These are phyloP conservation scores for Musa troglodytarum DNA, from an alignment of 176 grass and related monocot genomes.

Conservation along the genomic window DNA sequence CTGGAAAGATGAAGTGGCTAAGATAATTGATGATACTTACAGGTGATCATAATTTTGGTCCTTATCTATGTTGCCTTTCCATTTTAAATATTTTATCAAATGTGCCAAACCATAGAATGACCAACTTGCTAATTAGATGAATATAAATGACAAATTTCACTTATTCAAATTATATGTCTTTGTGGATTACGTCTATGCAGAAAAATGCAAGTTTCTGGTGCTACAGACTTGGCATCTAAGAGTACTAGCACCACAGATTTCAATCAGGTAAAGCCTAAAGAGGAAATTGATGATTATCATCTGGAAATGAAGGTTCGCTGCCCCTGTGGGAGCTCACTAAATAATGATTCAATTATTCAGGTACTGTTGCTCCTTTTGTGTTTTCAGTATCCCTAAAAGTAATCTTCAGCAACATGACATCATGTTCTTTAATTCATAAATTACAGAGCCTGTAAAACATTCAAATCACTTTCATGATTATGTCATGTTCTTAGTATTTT, in stretches of 20 bases:
- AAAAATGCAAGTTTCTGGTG: conserved; percentile 61
- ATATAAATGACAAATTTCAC: background rate
- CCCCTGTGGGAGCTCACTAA: conserved; percentile 46
- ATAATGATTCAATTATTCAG: conserved; percentile 50
- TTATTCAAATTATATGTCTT: background rate
- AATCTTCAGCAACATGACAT: background rate
- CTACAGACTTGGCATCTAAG: conserved; percentile 28
- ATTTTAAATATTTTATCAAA: background rate
- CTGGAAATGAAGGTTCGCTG: conserved; percentile 45
- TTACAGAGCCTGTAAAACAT: background rate
- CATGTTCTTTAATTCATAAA: background rate
- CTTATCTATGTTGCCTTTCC: background rate
- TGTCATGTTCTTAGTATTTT: background rate
- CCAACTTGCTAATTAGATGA: background rate
- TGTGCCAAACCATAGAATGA: background rate
- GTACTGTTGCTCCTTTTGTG: conserved; percentile 23
- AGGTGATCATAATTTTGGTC: conserved; percentile 36
- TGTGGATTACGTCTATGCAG: conserved; percentile 21
- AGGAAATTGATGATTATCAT: conserved; percentile 39
- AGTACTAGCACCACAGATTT: conserved; percentile 22
- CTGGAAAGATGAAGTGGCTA: conserved; percentile 60
- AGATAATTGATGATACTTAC: conserved; percentile 91
- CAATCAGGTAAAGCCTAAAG: conserved; percentile 18
- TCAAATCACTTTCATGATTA: background rate
- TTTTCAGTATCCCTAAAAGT: conserved; percentile 6